Percentiles rank a stretch among this genome's conserved stretches.
Evolutionary conservation across 768 basidiomycete species (phyloP).

Genomic region (Rhodotorula paludigena): DNA sequence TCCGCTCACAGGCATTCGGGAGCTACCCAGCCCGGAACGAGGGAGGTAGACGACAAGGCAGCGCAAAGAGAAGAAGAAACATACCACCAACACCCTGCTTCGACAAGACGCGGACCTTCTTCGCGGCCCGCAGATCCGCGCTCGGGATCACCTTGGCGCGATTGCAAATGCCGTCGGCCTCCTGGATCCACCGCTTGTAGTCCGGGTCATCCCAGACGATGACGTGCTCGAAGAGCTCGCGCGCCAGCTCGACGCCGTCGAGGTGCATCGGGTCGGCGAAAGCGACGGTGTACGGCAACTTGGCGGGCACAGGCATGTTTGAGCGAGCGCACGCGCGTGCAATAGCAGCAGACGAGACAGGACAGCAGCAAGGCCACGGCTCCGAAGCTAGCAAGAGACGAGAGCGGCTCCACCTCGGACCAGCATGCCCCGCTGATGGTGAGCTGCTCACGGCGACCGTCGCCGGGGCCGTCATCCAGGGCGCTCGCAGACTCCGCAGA

Average conservation of each 20-base stretch:
- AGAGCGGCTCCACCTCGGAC: too few relatives aligned
- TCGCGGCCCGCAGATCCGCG: not conserved
- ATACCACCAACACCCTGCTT: slow-evolving; percentile 5
- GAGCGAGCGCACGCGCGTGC: too few relatives aligned
- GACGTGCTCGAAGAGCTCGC: not conserved
- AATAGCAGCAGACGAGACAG: too few relatives aligned
- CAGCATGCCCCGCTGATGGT: too few relatives aligned
- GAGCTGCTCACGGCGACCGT: too few relatives aligned
- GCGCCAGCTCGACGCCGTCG: not conserved
- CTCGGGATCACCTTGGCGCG: not conserved
- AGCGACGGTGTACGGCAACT: not conserved
- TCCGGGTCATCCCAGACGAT: not conserved
- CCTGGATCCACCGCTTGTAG: slow-evolving; percentile 4
- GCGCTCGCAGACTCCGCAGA: too few relatives aligned
- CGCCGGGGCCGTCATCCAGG: too few relatives aligned
- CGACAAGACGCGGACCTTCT: not conserved
- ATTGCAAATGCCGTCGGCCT: slow-evolving; percentile 10
- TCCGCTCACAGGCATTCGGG: too few relatives aligned
- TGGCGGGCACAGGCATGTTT: not conserved
- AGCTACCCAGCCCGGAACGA: too few relatives aligned
- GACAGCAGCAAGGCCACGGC: too few relatives aligned
- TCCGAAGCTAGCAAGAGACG: too few relatives aligned
- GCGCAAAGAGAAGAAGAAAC: not conserved
- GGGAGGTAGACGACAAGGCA: too few relatives aligned
- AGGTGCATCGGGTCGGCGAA: not conserved